Base-by-base conservation (phyloP, 306 rosid species). In the Ziziphus jujuba region DNA sequence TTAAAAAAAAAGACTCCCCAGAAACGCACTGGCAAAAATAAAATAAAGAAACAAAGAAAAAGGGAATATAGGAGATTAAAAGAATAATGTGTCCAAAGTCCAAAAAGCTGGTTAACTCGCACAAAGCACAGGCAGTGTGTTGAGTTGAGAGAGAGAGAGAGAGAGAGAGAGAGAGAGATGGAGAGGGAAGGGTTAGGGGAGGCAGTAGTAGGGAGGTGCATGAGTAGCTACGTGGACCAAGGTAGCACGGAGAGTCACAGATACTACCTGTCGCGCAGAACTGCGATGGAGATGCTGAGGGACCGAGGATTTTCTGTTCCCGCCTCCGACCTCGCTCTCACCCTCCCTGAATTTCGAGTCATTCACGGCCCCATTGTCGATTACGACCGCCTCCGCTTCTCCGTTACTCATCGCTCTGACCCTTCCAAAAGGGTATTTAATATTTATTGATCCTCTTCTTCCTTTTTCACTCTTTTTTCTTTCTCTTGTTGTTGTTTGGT, bases 221-320 rank as follows among this genome's bases (percentile, higher is more conserved):
- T 88, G 77, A 78, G 79, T 34, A 68, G 75, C 72, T 75, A 55
- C 19, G 61, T 76, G 21, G 96, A 93, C 38, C 62, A 82, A 9
- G 99, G 91, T 0, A 80, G 75, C 79, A 55, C 53, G 0, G 99
- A 90, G 70, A 86, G 87, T 60, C 91, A 90, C 75, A 57, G 95
- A 44, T 90, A 90, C 84, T 90, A 68, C 63, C 73, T 90, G 0
- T 76, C 96, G 9, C 95, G 97, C 13, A 82, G 70, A 69, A 93
- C 99, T 4, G 69, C 79, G 7, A 58, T 88, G 23, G 97, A 93
- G 83, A 93, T 90, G 97, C 91, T 93, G 40, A 81, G 35, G 44
- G 99, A 93, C 82, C 80, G 99, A 73, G 99, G 97, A 63, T 93
- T 51, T 59, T 40, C 87, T 7, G 56, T 90, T 16, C 87, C 88